Evolutionary conservation across 768 basidiomycete genomes (phyloP).

Genomic region (Calocera viscosa): DNA sequence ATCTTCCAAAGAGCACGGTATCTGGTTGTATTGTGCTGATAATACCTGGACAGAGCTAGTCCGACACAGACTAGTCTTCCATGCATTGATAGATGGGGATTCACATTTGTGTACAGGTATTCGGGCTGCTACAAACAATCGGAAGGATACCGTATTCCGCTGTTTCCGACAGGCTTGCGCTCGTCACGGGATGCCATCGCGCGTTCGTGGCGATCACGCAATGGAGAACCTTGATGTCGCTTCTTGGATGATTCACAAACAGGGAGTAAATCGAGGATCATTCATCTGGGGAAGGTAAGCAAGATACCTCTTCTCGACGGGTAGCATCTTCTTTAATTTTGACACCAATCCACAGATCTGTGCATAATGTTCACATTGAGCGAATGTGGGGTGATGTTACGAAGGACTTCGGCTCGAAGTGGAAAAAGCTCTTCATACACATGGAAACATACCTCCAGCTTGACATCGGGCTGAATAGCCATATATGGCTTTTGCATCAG

Average conservation of each 20-base stretch:
- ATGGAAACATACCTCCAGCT: conserved; percentile 5
- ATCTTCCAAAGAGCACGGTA: not conserved
- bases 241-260: conserved; percentile 11
- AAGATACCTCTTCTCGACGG: too few species aligned
- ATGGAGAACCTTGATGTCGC: conserved; percentile 10
- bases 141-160: conserved; percentile 20
- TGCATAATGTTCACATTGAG: conserved; percentile 10
- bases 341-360: too few species aligned
- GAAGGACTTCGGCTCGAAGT: not conserved
- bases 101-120: not conserved
- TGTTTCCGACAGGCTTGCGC: conserved; percentile 19
- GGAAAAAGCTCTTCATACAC: conserved; percentile 6
- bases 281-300: conserved; percentile 14
- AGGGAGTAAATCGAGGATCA: not conserved
- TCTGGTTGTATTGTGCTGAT: not conserved
- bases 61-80: not conserved
- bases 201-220: conserved; percentile 8
- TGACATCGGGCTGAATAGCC: not conserved
- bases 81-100: not conserved
- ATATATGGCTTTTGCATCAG: conserved; percentile 11
- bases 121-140: conserved; percentile 16
- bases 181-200: not conserved
- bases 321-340: too few species aligned
- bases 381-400: conserved; percentile 12
- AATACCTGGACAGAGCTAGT: not conserved